phyloP scores from a whole-genome alignment of 192 early-diverging fungal genomes.

The Coemansia sp. region DNA sequence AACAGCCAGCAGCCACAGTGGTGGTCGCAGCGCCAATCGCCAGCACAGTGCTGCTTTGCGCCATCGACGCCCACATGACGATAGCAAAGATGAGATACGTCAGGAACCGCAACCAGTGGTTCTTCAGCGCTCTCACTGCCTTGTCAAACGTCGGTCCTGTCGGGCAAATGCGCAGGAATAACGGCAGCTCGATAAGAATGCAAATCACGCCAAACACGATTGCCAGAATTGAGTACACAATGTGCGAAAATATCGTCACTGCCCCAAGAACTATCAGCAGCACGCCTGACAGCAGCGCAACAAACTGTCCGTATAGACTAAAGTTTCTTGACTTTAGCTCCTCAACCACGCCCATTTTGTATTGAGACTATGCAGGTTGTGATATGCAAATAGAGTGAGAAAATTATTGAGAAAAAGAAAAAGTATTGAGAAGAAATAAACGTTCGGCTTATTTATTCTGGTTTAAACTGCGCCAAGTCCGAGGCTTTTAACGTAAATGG shows the following conservation, averaged over 20 bases:
- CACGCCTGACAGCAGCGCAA: slow-evolving; percentile 47
- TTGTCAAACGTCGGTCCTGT: slow-evolving; percentile 43
- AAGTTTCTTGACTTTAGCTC: slow-evolving; percentile 50
- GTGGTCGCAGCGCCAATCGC: slow-evolving; percentile 47
- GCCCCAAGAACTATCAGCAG: slow-evolving; percentile 51
- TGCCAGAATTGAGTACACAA: slow-evolving; percentile 51
- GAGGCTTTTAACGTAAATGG: background rate
- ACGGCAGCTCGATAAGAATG: slow-evolving; percentile 45
- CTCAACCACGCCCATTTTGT: slow-evolving; percentile 45
- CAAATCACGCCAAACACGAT: slow-evolving; percentile 53
- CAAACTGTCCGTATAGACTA: slow-evolving; percentile 46
- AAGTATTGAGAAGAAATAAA: background rate
- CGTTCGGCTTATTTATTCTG: background rate
- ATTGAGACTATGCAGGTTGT: background rate
- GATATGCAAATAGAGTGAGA: slow-evolving; percentile 1
- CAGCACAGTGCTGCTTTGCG: slow-evolving; percentile 44
- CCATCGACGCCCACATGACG: slow-evolving; percentile 56
- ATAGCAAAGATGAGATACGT: slow-evolving; percentile 50
- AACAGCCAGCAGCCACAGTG: slow-evolving; percentile 44
- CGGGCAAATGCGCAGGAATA: slow-evolving; percentile 42
- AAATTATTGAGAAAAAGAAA: slow-evolving; percentile 1
- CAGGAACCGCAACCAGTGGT: slow-evolving; percentile 53
- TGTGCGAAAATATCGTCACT: slow-evolving; percentile 45
- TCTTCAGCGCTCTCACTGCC: slow-evolving; percentile 38
- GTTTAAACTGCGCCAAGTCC: background rate